Conservation (phyloP, 2,329 filamentous ascomycete species). For the Lachnellula cervina region DNA sequence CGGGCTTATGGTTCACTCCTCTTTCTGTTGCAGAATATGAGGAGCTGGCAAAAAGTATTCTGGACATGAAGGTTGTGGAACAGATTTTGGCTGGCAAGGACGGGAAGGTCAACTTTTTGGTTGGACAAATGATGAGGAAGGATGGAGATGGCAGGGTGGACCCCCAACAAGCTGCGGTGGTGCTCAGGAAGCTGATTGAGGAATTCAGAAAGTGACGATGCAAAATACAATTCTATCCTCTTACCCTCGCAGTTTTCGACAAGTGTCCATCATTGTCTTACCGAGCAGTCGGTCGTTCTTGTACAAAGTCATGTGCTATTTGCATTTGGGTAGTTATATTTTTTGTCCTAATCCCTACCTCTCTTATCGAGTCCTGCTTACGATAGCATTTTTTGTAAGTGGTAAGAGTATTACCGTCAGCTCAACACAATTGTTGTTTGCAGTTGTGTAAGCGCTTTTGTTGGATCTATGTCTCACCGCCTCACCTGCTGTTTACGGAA, state of each 20-base stretch:
- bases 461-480: no score
- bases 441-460: no score
- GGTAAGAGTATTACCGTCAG: no score
- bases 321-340: no score
- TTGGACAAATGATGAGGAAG: constrained; percentile 62
- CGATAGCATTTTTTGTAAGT: not conserved
- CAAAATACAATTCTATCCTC: not conserved
- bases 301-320: no score
- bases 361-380: not conserved
- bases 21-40: constrained; percentile 53
- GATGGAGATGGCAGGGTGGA: constrained; percentile 58
- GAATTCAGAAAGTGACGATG: constrained; percentile 7
- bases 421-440: no score
- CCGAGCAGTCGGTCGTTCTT: no score
- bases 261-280: no score
- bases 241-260: no score
- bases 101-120: constrained; percentile 64
- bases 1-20: constrained; percentile 50
- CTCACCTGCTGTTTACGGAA: no score
- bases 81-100: constrained; percentile 56
- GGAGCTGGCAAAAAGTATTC: constrained; percentile 46
- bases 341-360: no score
- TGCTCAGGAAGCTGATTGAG: constrained; percentile 46
- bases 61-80: constrained; percentile 53
- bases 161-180: constrained; percentile 51